Evolutionary conservation across 352 stramenopile species (phyloP).

Genomic region (Globisporangium lucens): DNA sequence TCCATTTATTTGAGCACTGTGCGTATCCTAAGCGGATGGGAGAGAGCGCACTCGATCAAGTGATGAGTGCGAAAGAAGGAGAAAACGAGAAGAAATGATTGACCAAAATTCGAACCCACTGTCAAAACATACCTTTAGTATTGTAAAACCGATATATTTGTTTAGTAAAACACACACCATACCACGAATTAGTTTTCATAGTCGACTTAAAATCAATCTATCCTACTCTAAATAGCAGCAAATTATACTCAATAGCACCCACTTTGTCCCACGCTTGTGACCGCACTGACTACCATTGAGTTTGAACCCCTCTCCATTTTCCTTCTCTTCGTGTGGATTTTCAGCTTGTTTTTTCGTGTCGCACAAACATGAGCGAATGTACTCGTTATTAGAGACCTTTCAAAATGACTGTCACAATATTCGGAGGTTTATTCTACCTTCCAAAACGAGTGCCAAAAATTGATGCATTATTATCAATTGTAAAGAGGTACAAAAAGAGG

Average conservation of each 20-base stretch:
- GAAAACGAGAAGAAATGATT: not conserved
- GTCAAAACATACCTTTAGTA: not conserved
- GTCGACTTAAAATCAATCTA: too few species aligned
- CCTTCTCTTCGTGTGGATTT: not conserved
- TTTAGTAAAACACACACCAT: too few species aligned
- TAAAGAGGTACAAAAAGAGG: too few species aligned
- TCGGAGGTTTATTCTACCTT: too few species aligned
- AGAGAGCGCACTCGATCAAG: not conserved
- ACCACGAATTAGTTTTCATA: too few species aligned
- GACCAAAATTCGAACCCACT: not conserved
- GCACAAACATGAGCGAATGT: too few species aligned
- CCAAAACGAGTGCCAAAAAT: too few species aligned
- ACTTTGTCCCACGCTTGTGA: not conserved
- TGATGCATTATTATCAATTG: too few species aligned
- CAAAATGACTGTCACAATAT: too few species aligned
- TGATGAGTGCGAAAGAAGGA: not conserved
- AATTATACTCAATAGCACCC: not conserved
- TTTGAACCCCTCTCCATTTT: not conserved
- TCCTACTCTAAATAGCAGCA: not conserved
- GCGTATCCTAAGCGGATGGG: not conserved
- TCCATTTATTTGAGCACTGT: constrained; percentile 5
- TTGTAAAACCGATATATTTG: too few species aligned
- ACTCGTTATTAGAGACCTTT: too few species aligned
- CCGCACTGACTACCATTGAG: not conserved
- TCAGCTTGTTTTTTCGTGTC: not conserved